Percentiles rank a stretch among this genome's conserved stretches.
Evolutionary conservation across 2,329 filamentous ascomycete species (phyloP).

Genomic region (Trichophyton equinum): DNA sequence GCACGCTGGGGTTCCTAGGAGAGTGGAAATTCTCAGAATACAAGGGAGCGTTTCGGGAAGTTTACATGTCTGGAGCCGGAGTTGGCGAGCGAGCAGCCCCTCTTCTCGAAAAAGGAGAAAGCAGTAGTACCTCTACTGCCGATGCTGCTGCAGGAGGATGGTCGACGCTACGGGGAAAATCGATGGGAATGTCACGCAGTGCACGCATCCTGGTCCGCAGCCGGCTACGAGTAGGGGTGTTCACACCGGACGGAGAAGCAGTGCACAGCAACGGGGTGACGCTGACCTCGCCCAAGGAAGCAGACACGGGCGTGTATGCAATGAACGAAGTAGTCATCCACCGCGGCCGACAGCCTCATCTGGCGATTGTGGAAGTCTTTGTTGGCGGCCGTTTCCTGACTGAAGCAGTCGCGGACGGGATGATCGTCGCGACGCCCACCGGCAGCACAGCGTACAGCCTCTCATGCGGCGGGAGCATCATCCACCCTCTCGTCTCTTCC

Average conservation of each 20-base stretch:
- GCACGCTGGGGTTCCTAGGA: slow-evolving; percentile 82
- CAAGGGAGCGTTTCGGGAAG: slow-evolving; percentile 81
- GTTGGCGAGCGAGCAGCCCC: slow-evolving; percentile 34
- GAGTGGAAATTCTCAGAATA: slow-evolving; percentile 95
- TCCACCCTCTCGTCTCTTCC: slow-evolving; percentile 82
- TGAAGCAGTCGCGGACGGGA: slow-evolving; percentile 87
- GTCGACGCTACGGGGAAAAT: slow-evolving; percentile 65
- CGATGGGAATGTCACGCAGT: slow-evolving; percentile 59
- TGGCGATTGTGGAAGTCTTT: slow-evolving; percentile 83
- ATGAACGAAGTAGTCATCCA: slow-evolving; percentile 96
- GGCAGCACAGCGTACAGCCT: slow-evolving; percentile 92
- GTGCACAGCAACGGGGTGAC: slow-evolving; percentile 22
- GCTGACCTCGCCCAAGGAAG: slow-evolving; percentile 22
- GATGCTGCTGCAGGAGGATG: slow-evolving; percentile 40
- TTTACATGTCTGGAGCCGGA: slow-evolving; percentile 67
- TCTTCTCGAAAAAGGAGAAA: slow-evolving; percentile 29
- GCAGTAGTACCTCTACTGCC: slow-evolving; percentile 15
- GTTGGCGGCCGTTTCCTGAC: slow-evolving; percentile 83
- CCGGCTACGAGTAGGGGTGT: slow-evolving; percentile 74
- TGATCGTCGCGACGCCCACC: slow-evolving; percentile 86
- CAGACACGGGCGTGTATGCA: slow-evolving; percentile 47
- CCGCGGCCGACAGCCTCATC: slow-evolving; percentile 74
- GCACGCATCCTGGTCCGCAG: slow-evolving; percentile 79
- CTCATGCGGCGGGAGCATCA: slow-evolving; percentile 83
- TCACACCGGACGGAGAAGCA: slow-evolving; percentile 49